Base-by-base conservation (phyloP, 75 land plant species). In the Pinus taeda region DNA sequence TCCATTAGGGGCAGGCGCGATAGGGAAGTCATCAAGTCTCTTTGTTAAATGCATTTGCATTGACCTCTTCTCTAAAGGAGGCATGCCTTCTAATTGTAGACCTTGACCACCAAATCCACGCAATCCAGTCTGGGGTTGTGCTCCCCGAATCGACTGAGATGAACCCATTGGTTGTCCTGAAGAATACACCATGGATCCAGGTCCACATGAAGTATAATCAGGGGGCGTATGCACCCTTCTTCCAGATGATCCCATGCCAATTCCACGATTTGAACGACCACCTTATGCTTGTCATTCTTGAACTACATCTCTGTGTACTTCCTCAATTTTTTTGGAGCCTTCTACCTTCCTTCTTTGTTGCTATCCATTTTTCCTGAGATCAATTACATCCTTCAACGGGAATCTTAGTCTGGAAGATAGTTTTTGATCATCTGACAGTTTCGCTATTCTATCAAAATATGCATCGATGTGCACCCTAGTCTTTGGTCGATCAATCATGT, bases 291-390 rank as follows among this genome's bases (percentile, higher is more conserved):
- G 33, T 33, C 33, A 1, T 33, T 33, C 33, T 33, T 33, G 33
- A 33, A 33, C 33, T 33, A 1, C 33, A 33, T 33, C 33, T 33
- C 33, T 33, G 1, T 72, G 99, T 39, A 96, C 97, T 69, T 96
- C 97, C 59, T 96, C 97, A 72, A 96, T 93, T 80, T 90, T 96
- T 82, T 93, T 93, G 11, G 99, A 97, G 1, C 97, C 70, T 96
- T 33, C 99, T 71, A 93, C 93, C 81, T 93, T 93, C 74, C 97
- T 85, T 76, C 99, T 86, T 82, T 92, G 94, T 65, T 92, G 99
- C 99, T 2, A 33, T 33, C 33, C 33, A 33, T 33, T 33, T 33
- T 33, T 33, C 33, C 33, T 33, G 33, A 33, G 33, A 33, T 33
- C 33, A 33, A 33, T 33, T 33, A 33, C 33, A 33, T 0, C 33